Evolutionary conservation across 495 filamentous ascomycete genomes (phyloP), one percentile per base, ranked within the genome.

Genomic region (Penicillium paxilli): DNA sequence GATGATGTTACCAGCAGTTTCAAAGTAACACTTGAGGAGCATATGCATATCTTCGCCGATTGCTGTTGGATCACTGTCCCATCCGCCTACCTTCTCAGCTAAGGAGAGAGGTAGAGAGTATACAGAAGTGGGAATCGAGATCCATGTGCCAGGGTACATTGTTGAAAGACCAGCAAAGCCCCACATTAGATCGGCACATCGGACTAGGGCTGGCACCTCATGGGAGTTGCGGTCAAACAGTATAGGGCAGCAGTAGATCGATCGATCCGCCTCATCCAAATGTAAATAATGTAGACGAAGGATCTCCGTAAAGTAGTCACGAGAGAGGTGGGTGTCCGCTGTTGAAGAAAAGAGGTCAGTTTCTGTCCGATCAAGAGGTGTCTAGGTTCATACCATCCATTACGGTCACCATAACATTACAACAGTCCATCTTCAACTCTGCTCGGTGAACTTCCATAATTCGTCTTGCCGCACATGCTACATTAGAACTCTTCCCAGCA

Each of bases 21-120:
- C 83, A 49, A 88, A 88, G 69, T 88, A 89, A 71, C 85, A 89
- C 68, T 89, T 88, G 45, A 88, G 71, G 52, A 87, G 83, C 86
- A 88, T 89, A 68, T 89, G 86, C 64, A 89, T 69, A 58, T 89
- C 86, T 62, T 89, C 86, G 44, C 86, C 86, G 52, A 89, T 87
- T 12, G 85, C 83, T 32, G 84, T 83, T 5, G 81, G 75, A 51
- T 81, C 83, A 55, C 80, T 82, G 56, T 87, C 84, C 84, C 83
- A 87, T 23, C 84, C 84, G 7, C 82, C 81, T 17, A 87, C 85
- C 19, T 74, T 71, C 58, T 87, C 82, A 26, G 82, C 83, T 26
- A 89, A 64, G 19, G 77, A 68, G 16, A 89, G 76, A 0, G 86
- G 80, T 2, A 88, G 62, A 16, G 86, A 88, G 62, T 89, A 89